Evolutionary conservation across 139 green algal species (phyloP).

Genomic region (Auxenochlorella pyrenoidosa): DNA sequence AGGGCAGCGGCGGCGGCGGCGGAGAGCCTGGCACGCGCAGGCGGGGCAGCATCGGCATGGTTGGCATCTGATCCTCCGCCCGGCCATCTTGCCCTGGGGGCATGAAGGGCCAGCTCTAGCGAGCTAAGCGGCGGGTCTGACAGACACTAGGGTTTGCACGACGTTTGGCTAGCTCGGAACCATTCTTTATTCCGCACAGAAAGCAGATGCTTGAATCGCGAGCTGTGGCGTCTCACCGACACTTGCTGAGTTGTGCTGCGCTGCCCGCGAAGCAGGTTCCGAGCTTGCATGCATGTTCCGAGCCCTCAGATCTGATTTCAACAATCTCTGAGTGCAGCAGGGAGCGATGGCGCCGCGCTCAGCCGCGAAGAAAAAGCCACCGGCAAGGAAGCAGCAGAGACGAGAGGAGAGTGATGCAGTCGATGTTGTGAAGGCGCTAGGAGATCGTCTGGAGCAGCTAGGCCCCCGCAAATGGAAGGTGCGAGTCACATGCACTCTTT

Average conservation of each 20-base stretch:
- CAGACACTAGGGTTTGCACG: not conserved
- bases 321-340: not conserved
- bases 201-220: too few species aligned
- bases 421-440: conserved; percentile 3
- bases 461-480: conserved; percentile 16
- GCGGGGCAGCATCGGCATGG: not conserved
- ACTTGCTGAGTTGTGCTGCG: not conserved
- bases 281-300: not conserved
- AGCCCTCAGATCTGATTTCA: too few species aligned
- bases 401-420: not conserved
- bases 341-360: not conserved
- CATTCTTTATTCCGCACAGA: not conserved
- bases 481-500: not conserved
- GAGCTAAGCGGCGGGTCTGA: too few species aligned
- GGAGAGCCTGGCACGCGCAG: not conserved
- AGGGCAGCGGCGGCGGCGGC: not conserved
- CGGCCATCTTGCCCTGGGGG: not conserved
- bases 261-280: not conserved
- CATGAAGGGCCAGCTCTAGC: not conserved
- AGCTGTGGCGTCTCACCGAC: not conserved
- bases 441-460: not conserved
- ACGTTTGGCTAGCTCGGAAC: not conserved
- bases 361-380: not conserved
- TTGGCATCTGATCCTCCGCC: too few species aligned
- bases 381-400: not conserved